Evolutionary conservation across 2,329 filamentous ascomycete species (phyloP).

Genomic region (Phialophora tarda): DNA sequence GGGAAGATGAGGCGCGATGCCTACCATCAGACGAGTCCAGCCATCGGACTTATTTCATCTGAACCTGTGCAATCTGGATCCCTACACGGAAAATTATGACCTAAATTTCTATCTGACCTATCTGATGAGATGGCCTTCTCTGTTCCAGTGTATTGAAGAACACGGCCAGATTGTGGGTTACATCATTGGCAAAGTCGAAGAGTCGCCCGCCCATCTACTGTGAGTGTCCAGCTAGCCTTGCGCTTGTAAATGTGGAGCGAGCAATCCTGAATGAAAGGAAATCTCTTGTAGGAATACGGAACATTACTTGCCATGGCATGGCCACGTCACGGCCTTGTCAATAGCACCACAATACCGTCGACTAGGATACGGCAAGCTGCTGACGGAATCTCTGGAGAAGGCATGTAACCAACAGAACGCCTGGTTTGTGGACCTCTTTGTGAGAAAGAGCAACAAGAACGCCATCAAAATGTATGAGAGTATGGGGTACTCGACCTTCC

Average conservation of each 20-base stretch:
- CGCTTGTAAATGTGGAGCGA: background rate
- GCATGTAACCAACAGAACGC: constrained; percentile 80
- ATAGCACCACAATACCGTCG: constrained; percentile 85
- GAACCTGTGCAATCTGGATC: constrained; percentile 94
- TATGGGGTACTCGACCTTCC: constrained; percentile 90
- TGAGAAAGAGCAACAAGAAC: constrained; percentile 82
- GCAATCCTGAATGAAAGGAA: constrained; percentile 7
- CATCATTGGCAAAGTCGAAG: constrained; percentile 94
- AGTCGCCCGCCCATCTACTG: constrained; percentile 68
- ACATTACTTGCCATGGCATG: constrained; percentile 99
- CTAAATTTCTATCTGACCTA: constrained; percentile 95
- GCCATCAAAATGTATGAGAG: constrained; percentile 88
- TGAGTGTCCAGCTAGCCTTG: constrained; percentile 47
- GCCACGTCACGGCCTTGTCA: constrained; percentile 94
- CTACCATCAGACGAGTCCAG: constrained; percentile 82
- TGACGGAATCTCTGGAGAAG: constrained; percentile 81
- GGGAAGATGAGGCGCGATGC: constrained; percentile 61
- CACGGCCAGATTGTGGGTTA: constrained; percentile 92
- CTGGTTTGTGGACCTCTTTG: constrained; percentile 96
- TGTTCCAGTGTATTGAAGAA: constrained; percentile 92
- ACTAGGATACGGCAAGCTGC: constrained; percentile 81
- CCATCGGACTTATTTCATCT: constrained; percentile 85
- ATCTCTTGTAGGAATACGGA: constrained; percentile 58
- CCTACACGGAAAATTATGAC: constrained; percentile 97
- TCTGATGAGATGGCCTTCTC: constrained; percentile 90